Evolutionary conservation across 2,329 filamentous ascomycete genomes (phyloP).

Genomic region (Harringtonia aguacate): DNA sequence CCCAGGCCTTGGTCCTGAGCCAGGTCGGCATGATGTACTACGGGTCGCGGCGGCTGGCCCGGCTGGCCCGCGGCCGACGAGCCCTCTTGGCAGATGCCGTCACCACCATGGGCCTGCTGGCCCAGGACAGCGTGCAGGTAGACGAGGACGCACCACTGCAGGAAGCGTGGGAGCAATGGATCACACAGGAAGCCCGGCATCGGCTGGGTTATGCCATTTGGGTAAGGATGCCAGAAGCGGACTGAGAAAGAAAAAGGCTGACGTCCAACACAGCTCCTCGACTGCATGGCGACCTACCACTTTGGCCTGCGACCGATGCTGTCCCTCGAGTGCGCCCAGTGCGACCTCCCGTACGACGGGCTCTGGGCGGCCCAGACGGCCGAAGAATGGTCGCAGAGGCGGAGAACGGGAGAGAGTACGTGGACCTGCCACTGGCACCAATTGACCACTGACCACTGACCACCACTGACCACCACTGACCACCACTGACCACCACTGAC

Average conservation of each 20-base stretch:
- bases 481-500: background rate
- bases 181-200: background rate
- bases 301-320: constrained; percentile 2
- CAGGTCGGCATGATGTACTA: constrained; percentile 8
- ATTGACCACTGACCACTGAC: too few relatives aligned
- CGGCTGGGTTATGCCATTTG: constrained; percentile 8
- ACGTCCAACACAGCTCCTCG: constrained; percentile 5
- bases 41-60: background rate
- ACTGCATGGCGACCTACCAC: constrained; percentile 7
- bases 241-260: background rate
- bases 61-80: background rate
- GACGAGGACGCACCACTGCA: background rate
- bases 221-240: background rate
- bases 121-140: background rate
- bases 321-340: constrained; percentile 1
- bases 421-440: too few relatives aligned
- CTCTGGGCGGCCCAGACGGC: constrained; percentile 3
- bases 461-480: too few relatives aligned
- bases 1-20: constrained; percentile 4
- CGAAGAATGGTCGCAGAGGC: background rate
- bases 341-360: constrained; percentile 4
- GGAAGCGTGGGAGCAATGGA: constrained; percentile 1
- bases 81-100: background rate
- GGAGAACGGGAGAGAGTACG: too few relatives aligned
- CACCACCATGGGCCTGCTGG: background rate